Evolutionary conservation across 2,329 filamentous ascomycete genomes (phyloP), one percentile per base, ranked within the genome.

Genomic region (Phyllosticta citribraziliensis): DNA sequence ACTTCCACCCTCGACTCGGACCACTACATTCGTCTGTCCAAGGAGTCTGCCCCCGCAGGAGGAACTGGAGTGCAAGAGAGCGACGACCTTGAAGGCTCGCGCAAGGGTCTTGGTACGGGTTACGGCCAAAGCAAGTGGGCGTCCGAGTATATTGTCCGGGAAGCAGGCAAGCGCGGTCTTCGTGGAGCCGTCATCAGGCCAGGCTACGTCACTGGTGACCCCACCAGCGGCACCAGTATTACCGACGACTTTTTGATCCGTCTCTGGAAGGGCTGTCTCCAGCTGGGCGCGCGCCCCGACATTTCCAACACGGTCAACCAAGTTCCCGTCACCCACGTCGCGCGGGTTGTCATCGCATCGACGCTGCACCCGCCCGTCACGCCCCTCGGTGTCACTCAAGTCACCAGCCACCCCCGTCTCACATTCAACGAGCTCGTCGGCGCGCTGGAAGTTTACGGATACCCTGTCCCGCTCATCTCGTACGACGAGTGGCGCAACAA

Each of bases 71-170:
- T 96, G 17, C 78, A 81, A 20, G 93, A 97, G 72, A 80, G 80
- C 0, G 92, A 97, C 70, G 86, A 93, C 65, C 80, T 97, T 64
- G 78, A 84, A 66, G 90, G 91, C 58, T 92, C 89, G 68, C 81
- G 85, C 50, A 85, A 79, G 58, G 89, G 89, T 33, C 84, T 97
- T 1, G 85, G 85, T 50, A 96, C 89, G 0, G 92, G 93, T 5
- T 97, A 97, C 68, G 92, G 93, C 2, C 92, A 97, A 73, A 85
- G 84, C 65, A 97, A 97, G 76, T 97, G 91, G 91, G 88, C 84
- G 5, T 82, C 83, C 2, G 85, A 87, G 70, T 83, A 82, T 66
- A 80, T 97, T 55, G 83, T 91, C 22, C 83, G 89, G 24, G 88
- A 90, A 72, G 92, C 93, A 25, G 90, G 91, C 56, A 79, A 79